A percentile compares a stretch with the other conserved stretches of the same genome.
These are phyloP conservation scores for Diaporthe caulivora DNA, from an alignment of 2,329 filamentous ascomycete species.

Conservation along the genomic window DNA sequence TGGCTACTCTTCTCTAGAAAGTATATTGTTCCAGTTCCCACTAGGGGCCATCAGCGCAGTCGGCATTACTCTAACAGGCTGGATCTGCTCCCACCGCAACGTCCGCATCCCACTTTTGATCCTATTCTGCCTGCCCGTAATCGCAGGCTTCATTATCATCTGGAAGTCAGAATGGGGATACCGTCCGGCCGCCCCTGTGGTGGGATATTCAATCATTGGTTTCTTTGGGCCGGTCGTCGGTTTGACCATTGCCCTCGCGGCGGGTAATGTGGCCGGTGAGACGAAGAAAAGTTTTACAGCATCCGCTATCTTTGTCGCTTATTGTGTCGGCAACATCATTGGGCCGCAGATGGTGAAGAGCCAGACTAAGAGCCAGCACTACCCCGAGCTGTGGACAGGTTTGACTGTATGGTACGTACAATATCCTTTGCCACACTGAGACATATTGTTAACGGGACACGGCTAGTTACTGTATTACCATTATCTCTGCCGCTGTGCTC, in stretches of 20 bases:
- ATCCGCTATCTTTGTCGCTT: constrained; percentile 79
- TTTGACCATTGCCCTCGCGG: constrained; percentile 63
- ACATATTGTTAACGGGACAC: not conserved
- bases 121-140: constrained; percentile 77
- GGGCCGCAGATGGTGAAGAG: constrained; percentile 78
- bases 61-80: constrained; percentile 75
- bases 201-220: constrained; percentile 79
- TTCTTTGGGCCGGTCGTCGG: constrained; percentile 72
- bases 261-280: constrained; percentile 80
- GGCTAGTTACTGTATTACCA: constrained; percentile 55
- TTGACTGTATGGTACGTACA: constrained; percentile 70
- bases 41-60: constrained; percentile 77
- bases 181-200: constrained; percentile 74
- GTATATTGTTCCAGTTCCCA: constrained; percentile 81
- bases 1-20: constrained; percentile 72
- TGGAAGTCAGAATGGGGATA: constrained; percentile 77
- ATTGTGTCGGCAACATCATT: constrained; percentile 78
- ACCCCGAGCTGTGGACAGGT: constrained; percentile 60
- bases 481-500: constrained; percentile 66
- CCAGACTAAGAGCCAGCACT: constrained; percentile 75
- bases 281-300: constrained; percentile 86
- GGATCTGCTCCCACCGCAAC: constrained; percentile 71
- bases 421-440: constrained; percentile 62
- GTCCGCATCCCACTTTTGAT: constrained; percentile 75
- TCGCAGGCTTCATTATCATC: constrained; percentile 80